Evolutionary conservation across 345 rosid species (phyloP), one percentile per base, ranked within the genome.

Genomic region (Sonneratia caseolaris): DNA sequence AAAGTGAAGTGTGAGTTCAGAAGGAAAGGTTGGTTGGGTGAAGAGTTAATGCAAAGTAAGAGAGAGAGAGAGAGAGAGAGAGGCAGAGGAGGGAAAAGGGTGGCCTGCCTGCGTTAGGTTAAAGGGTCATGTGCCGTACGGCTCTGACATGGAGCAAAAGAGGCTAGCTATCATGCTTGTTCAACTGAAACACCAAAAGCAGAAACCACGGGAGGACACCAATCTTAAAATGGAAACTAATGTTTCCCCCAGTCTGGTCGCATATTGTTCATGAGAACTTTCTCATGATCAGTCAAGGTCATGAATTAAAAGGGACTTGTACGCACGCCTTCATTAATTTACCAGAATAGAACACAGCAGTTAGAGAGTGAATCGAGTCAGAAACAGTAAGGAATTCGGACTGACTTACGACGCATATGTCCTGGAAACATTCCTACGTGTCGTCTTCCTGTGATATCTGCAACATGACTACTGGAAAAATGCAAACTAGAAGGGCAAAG

Each of bases 11-110:
- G 15, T 47, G 61, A 53, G 59, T 1, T 45, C 66, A 62, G 11
- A n/a, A n/a, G 15, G 32, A 69, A 69, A 35, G 59, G 71, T 48
- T 69, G 61, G 71, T 51, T 48, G 61, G 61, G 71, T 24, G 27
- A 19, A 49, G 32, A 35, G 56, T 22, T n/a, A 69, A 43, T 61
- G 65, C 14, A 70, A 49, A 51, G 43, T 13, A 49, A 35, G 36
- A n/a, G 8, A 59, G 65, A 11, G 22, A 11, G 8, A 59, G 65
- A 11, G 22, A 11, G 36, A 11, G 22, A 11, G 32, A 27, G 32
- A 27, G 32, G 32, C 11, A 9, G 10, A 42, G 45, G 45, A 61
- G 37, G 37, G 27, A 61, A 24, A 62, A 27, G 32, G 64, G 22
- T 59, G 64, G 64, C 14, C 19, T n/a, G 66, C 19, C 24, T 62